These are phyloP conservation scores for Ogataea ramenticola DNA, from an alignment of 805 yeast species.

Conservation along the genomic window DNA sequence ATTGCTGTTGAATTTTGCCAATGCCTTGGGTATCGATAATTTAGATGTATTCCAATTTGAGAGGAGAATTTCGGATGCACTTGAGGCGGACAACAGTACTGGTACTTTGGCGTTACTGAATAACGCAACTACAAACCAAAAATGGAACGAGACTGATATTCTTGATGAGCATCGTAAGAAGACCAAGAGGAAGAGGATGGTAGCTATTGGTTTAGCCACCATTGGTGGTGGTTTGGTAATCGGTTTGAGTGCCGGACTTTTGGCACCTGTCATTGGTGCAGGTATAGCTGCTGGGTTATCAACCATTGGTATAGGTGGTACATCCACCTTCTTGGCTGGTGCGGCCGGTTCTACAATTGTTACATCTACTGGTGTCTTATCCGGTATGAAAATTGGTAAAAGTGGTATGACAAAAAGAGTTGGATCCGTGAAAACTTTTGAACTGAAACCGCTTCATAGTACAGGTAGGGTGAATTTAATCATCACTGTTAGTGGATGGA, in stretches of 20 bases:
- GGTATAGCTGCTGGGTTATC: constrained; percentile 96
- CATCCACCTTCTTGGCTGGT: constrained; percentile 88
- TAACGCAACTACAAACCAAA: constrained; percentile 31
- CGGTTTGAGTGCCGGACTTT: constrained; percentile 89
- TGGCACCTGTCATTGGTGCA: constrained; percentile 98
- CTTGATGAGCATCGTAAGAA: constrained; percentile 65
- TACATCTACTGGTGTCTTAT: constrained; percentile 82
- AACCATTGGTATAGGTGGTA: constrained; percentile 92
- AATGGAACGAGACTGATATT: constrained; percentile 65
- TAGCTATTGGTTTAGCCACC: constrained; percentile 91
- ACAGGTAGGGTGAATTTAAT: constrained; percentile 82
- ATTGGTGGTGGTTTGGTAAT: constrained; percentile 91
- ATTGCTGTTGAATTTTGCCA: constrained; percentile 62
- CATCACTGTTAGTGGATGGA: constrained; percentile 94
- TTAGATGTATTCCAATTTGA: constrained; percentile 85
- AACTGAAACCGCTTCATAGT: constrained; percentile 86
- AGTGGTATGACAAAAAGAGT: constrained; percentile 79
- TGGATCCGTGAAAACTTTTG: constrained; percentile 91
- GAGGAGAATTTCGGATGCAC: constrained; percentile 79
- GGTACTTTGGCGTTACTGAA: constrained; percentile 21
- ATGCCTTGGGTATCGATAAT: constrained; percentile 45
- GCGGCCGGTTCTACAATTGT: constrained; percentile 95
- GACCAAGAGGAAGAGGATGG: constrained; percentile 58
- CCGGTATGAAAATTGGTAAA: constrained; percentile 86
- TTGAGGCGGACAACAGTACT: constrained; percentile 67